phyloP scores from a whole-genome alignment of 1,284 basidiomycete genomes.

The Cutaneotrichosporon daszewskae region DNA sequence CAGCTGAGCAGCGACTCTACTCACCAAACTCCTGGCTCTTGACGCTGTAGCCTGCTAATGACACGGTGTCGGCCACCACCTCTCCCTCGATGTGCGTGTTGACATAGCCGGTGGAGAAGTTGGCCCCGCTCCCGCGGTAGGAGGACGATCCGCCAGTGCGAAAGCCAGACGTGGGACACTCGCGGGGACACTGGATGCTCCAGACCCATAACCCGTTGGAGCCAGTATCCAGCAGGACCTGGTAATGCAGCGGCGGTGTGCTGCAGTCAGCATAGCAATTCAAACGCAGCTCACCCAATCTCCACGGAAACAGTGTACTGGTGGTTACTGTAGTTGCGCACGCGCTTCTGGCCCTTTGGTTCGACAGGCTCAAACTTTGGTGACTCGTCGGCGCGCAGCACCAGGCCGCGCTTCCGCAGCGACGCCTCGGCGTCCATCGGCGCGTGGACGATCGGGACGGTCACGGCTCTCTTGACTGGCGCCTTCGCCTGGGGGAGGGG shows the following conservation, averaged over 20 bases:
- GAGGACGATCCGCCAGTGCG: slow-evolving; percentile 8
- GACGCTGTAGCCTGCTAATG: slow-evolving; percentile 74
- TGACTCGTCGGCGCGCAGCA: too few relatives aligned
- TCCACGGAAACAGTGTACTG: background rate
- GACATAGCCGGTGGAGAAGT: slow-evolving; percentile 21
- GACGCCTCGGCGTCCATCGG: too few relatives aligned
- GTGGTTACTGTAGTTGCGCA: background rate
- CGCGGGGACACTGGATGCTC: background rate
- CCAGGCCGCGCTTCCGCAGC: too few relatives aligned
- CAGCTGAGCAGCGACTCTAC: too few relatives aligned
- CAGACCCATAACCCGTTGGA: slow-evolving; percentile 53
- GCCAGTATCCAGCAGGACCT: slow-evolving; percentile 56
- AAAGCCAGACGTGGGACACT: slow-evolving; percentile 16
- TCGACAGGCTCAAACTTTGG: too few relatives aligned
- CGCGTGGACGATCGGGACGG: too few relatives aligned
- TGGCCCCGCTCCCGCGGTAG: slow-evolving; percentile 19
- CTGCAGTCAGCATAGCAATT: slow-evolving; percentile 15
- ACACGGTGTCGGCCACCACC: slow-evolving; percentile 65
- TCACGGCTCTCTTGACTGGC: too few relatives aligned
- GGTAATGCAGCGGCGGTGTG: slow-evolving; percentile 51
- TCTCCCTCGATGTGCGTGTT: slow-evolving; percentile 49
- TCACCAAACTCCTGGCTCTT: slow-evolving; percentile 61
- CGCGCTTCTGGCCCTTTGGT: too few relatives aligned
- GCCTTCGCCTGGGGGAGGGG: too few relatives aligned
- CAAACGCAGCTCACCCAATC: background rate